phyloP scores from a whole-genome alignment of 495 filamentous ascomycete genomes.

The Xylaria acuta region DNA sequence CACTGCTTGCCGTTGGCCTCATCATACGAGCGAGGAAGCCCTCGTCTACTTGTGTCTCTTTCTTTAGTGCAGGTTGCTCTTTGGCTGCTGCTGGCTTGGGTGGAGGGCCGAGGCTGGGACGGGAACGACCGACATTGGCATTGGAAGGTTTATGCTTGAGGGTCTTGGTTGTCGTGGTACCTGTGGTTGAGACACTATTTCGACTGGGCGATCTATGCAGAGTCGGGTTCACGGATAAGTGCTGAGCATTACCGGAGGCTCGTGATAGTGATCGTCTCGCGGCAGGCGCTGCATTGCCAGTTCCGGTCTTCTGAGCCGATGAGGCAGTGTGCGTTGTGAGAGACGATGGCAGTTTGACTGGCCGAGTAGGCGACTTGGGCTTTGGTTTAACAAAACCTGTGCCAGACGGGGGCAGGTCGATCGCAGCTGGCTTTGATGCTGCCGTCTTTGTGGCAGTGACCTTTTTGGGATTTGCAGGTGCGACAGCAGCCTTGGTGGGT shows the following conservation, averaged over 20 bases:
- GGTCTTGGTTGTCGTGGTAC: conserved; percentile 34
- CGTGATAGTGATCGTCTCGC: conserved; percentile 48
- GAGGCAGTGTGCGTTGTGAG: conserved; percentile 68
- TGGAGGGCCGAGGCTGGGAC: conserved; percentile 59
- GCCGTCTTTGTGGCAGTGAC: conserved; percentile 27
- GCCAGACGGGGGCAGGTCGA: conserved; percentile 42
- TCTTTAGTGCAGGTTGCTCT: conserved; percentile 50
- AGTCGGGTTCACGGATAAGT: conserved; percentile 29
- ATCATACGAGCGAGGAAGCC: conserved; percentile 91
- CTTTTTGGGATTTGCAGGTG: conserved; percentile 43
- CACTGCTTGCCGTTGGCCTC: conserved; percentile 82
- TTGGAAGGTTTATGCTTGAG: conserved; percentile 52
- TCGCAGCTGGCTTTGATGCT: conserved; percentile 41
- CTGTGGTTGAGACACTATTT: conserved; percentile 44
- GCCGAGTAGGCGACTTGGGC: conserved; percentile 69
- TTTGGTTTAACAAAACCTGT: conserved; percentile 63
- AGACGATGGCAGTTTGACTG: conserved; percentile 65
- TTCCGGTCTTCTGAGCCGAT: conserved; percentile 62
- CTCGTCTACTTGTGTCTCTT: conserved; percentile 64
- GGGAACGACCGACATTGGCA: conserved; percentile 45
- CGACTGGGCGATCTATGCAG: conserved; percentile 54
- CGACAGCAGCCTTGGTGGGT: conserved; percentile 37
- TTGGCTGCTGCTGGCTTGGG: conserved; percentile 48
- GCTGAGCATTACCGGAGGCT: conserved; percentile 40
- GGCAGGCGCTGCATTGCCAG: conserved; percentile 26